phyloP scores from a whole-genome alignment of 1,284 basidiomycete species.

The Ustilago esculenta region DNA sequence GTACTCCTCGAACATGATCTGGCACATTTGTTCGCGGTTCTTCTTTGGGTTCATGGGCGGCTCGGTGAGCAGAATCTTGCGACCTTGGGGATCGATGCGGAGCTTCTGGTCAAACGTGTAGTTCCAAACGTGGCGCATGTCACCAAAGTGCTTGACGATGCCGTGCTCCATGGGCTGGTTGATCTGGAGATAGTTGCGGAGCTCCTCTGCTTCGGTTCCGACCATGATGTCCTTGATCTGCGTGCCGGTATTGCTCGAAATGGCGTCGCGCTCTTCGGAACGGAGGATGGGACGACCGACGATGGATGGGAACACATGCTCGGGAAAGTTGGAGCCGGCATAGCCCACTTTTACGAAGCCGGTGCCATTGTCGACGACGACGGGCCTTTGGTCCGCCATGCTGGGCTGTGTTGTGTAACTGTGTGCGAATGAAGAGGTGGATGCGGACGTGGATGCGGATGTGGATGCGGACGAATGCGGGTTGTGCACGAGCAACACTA shows the following conservation, averaged over 20 bases:
- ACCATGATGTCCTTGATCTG: conserved; percentile 90
- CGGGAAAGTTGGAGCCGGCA: conserved; percentile 87
- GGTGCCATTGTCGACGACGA: conserved; percentile 97
- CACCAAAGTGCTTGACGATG: conserved; percentile 97
- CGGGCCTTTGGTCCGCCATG: conserved; percentile 71
- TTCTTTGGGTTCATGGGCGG: conserved; percentile 99
- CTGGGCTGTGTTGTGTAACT: neutral
- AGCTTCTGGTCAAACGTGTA: conserved; percentile 98
- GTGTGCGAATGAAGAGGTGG: neutral
- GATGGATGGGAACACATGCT: conserved; percentile 96
- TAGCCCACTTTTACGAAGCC: conserved; percentile 95
- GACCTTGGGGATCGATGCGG: conserved; percentile 83
- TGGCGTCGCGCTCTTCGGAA: conserved; percentile 90
- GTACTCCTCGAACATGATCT: conserved; percentile 99
- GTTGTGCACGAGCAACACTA: too few species aligned
- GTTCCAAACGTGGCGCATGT: conserved; percentile 98
- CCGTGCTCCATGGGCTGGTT: conserved; percentile 99
- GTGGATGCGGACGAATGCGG: neutral
- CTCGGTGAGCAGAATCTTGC: conserved; percentile 93
- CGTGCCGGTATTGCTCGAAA: conserved; percentile 61
- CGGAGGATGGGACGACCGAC: conserved; percentile 96
- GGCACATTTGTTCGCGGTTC: conserved; percentile 91
- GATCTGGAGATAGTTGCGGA: conserved; percentile 93
- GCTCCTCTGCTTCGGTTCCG: conserved; percentile 91
- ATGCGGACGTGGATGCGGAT: too few species aligned